Evolutionary conservation across 352 stramenopile species (phyloP).

Genomic region (Pythium chondricola): DNA sequence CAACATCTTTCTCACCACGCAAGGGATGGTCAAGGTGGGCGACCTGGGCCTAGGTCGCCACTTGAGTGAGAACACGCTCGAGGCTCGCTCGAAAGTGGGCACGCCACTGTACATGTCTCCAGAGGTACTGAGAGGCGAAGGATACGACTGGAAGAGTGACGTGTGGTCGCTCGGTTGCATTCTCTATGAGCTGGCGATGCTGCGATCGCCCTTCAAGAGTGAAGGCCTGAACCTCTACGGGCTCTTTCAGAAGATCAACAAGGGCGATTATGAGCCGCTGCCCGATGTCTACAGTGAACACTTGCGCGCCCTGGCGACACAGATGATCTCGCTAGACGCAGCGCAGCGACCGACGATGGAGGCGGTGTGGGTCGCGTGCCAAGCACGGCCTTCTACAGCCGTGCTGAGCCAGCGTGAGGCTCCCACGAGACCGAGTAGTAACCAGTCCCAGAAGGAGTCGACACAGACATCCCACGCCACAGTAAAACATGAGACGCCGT

Average conservation of each 20-base stretch:
- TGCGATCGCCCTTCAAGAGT: constrained; percentile 92
- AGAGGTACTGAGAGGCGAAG: constrained; percentile 89
- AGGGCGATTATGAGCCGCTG: constrained; percentile 71
- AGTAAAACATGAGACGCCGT: constrained; percentile 27
- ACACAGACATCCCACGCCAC: constrained; percentile 3
- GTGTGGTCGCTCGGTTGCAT: constrained; percentile 95
- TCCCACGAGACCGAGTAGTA: no score
- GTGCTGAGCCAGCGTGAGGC: constrained; percentile 7
- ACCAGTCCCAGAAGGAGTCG: not conserved
- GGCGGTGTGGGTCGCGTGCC: constrained; percentile 55
- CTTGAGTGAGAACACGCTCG: constrained; percentile 73
- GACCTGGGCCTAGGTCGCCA: constrained; percentile 72
- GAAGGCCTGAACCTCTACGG: constrained; percentile 88
- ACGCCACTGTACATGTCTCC: constrained; percentile 95
- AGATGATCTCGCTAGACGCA: constrained; percentile 65
- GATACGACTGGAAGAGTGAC: constrained; percentile 95
- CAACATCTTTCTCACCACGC: constrained; percentile 91
- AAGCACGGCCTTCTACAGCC: constrained; percentile 29
- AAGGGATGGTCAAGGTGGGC: constrained; percentile 88
- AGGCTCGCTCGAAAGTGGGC: constrained; percentile 89
- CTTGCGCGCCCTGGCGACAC: constrained; percentile 43
- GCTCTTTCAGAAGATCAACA: constrained; percentile 91
- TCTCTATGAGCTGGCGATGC: constrained; percentile 93
- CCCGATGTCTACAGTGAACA: constrained; percentile 59
- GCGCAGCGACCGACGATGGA: constrained; percentile 55